phyloP scores from a whole-genome alignment of 148 eudicot species.

The Chenopodium suecicum region DNA sequence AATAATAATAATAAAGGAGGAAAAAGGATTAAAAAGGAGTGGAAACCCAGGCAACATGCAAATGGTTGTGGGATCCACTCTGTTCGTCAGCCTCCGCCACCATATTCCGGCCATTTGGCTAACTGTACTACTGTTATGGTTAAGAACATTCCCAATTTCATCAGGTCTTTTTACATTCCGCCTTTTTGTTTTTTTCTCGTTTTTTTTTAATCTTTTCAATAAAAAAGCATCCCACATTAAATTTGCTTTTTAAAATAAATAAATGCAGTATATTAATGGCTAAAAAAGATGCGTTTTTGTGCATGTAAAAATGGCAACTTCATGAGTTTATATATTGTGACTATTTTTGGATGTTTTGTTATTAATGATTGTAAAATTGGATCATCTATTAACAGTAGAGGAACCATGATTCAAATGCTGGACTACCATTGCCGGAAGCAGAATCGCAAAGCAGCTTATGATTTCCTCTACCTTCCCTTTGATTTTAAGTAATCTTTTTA shows the following conservation, averaged over 20 bases:
- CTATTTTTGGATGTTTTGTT: neutral
- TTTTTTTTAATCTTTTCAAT: too few relatives aligned
- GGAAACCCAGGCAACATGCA: neutral
- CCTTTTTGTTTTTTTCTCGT: neutral
- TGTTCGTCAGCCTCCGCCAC: neutral
- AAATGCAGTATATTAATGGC: neutral
- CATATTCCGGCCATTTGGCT: slow-evolving; percentile 2
- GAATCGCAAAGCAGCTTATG: neutral
- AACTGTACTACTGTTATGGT: slow-evolving; percentile 24
- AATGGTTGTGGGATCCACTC: neutral
- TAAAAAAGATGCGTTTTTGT: neutral
- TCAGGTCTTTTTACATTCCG: slow-evolving; percentile 20
- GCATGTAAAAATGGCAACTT: neutral
- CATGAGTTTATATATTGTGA: neutral
- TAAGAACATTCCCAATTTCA: slow-evolving; percentile 19
- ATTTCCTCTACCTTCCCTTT: slow-evolving; percentile 24
- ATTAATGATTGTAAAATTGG: neutral
- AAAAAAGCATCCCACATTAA: neutral
- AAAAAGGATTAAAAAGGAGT: neutral
- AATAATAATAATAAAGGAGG: too few relatives aligned
- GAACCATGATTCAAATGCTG: slow-evolving; percentile 5
- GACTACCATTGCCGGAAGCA: slow-evolving; percentile 21
- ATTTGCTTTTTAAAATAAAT: neutral
- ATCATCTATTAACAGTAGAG: slow-evolving; percentile 8
- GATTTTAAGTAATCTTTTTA: slow-evolving; percentile 18